Evolutionary conservation across 768 basidiomycete genomes (phyloP).

Genomic region (Chalciporus chontae): DNA sequence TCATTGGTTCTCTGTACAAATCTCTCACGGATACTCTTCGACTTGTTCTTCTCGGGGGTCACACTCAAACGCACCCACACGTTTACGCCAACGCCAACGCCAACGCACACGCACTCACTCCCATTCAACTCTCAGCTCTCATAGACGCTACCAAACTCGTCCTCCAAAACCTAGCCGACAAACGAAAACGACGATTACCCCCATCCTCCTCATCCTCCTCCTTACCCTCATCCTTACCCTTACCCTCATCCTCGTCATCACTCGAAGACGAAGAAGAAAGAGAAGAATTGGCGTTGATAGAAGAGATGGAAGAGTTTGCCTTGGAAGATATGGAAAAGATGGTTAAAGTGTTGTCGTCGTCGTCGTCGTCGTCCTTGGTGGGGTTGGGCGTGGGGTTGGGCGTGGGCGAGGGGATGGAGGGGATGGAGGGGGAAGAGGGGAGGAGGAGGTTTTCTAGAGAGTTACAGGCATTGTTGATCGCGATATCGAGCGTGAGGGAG

Average conservation of each 20-base stretch:
- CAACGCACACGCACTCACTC: conserved; percentile 40
- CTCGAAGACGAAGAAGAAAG: conserved; percentile 50
- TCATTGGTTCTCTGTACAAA: conserved; percentile 74
- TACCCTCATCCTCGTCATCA: too few relatives aligned
- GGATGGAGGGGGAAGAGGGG: too few relatives aligned
- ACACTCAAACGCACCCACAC: too few relatives aligned
- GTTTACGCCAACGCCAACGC: too few relatives aligned
- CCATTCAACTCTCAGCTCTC: conserved; percentile 50
- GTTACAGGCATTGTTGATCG: too few relatives aligned
- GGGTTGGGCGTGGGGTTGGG: too few relatives aligned
- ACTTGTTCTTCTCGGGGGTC: too few relatives aligned
- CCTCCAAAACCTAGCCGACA: conserved; percentile 64
- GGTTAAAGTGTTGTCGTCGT: conserved; percentile 46
- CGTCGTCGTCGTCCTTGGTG: too few relatives aligned
- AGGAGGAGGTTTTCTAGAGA: too few relatives aligned
- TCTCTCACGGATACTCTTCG: conserved; percentile 57
- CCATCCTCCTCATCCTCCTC: too few relatives aligned
- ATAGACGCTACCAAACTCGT: conserved; percentile 72
- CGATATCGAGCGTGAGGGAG: conserved; percentile 68
- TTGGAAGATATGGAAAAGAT: conserved; percentile 77
- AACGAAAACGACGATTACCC: conserved; percentile 56
- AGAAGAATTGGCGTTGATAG: conserved; percentile 67
- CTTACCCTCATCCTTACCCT: too few relatives aligned
- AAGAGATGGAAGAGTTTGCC: conserved; percentile 83
- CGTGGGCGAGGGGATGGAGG: too few relatives aligned